Conservation (phyloP, 768 basidiomycete species). For the Psilocybe cyanescens region DNA sequence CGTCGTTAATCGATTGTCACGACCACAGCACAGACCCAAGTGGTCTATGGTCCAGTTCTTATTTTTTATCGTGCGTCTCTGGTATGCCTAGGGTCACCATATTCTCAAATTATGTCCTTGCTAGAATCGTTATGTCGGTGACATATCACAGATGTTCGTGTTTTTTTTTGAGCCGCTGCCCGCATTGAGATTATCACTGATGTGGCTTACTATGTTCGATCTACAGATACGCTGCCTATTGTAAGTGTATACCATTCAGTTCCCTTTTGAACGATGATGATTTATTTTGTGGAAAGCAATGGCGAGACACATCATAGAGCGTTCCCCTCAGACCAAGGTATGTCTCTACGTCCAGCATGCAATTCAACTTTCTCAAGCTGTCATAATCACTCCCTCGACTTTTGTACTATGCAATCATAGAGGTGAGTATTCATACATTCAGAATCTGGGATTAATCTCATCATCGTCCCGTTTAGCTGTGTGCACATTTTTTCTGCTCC, state of each 20-base stretch:
- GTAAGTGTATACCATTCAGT: neutral
- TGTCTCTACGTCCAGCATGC: neutral
- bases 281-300: neutral
- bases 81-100: no score
- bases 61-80: slow-evolving; percentile 11
- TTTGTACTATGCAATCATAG: neutral
- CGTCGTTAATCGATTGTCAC: neutral
- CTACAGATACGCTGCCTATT: slow-evolving; percentile 8
- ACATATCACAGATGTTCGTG: slow-evolving; percentile 11
- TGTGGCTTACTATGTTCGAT: neutral
- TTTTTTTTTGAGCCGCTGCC: neutral
- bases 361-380: neutral
- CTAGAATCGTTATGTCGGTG: slow-evolving; percentile 17
- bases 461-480: neutral
- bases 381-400: neutral
- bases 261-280: neutral
- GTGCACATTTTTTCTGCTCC: neutral
- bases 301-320: neutral
- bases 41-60: slow-evolving; percentile 15
- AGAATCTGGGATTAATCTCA: neutral
- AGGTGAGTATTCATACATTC: neutral
- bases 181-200: neutral
- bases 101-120: neutral
- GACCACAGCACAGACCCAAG: slow-evolving; percentile 12
- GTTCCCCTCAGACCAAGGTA: neutral